Conservation (phyloP, 495 filamentous ascomycete species). For the Ascobolus immersus region DNA sequence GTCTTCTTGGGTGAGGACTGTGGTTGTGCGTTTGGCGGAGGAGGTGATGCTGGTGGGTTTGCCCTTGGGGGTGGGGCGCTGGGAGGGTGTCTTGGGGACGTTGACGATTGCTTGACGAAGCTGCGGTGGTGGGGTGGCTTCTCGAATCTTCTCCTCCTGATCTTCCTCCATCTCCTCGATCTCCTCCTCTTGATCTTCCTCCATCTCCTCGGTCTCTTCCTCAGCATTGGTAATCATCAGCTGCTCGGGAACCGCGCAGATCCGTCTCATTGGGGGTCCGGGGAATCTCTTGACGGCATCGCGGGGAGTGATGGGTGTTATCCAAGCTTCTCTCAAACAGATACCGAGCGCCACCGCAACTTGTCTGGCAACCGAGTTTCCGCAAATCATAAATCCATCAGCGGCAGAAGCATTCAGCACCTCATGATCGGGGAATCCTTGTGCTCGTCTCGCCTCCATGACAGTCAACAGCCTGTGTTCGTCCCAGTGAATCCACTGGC, state of each 20-base stretch:
- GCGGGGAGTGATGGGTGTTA: too few species aligned
- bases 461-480: conserved; percentile 30
- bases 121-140: not conserved
- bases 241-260: too few species aligned
- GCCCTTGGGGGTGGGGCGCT: too few species aligned
- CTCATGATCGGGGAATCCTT: conserved; percentile 42
- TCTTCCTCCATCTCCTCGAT: not conserved
- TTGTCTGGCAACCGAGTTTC: conserved; percentile 43
- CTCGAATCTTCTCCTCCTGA: not conserved
- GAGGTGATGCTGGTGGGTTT: too few species aligned
- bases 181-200: not conserved
- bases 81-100: too few species aligned
- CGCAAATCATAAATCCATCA: conserved; percentile 35
- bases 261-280: too few species aligned
- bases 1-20: too few species aligned
- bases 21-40: too few species aligned
- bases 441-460: conserved; percentile 36
- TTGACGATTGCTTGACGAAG: not conserved
- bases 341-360: conserved; percentile 37
- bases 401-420: conserved; percentile 30
- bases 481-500: conserved; percentile 32
- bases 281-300: too few species aligned
- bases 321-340: conserved; percentile 31
- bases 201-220: too few species aligned
- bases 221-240: too few species aligned